Evolutionary conservation across 1,284 basidiomycete species (phyloP).

Genomic region (Ustilago crameri): DNA sequence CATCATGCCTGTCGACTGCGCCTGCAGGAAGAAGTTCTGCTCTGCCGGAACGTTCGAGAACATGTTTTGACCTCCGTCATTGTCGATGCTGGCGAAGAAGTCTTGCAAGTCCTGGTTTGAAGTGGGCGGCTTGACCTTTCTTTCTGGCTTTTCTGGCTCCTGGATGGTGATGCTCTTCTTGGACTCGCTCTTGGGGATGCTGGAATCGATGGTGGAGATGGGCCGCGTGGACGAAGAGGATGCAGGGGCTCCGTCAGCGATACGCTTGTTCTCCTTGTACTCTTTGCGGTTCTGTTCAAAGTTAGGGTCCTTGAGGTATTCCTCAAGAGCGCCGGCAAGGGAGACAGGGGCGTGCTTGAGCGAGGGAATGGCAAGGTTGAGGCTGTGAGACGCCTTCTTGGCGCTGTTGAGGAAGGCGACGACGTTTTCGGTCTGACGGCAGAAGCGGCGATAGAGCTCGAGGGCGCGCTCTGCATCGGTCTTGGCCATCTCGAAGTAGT

Average conservation of each 20-base stretch:
- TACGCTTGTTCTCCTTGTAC: constrained; percentile 86
- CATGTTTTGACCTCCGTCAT: constrained; percentile 78
- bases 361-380: constrained; percentile 93
- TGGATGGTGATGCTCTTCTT: constrained; percentile 55
- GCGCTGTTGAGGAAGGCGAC: constrained; percentile 94
- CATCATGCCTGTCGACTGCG: constrained; percentile 57
- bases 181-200: constrained; percentile 42
- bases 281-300: constrained; percentile 93
- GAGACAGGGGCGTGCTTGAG: constrained; percentile 95
- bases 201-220: constrained; percentile 14
- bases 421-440: constrained; percentile 90
- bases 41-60: constrained; percentile 71
- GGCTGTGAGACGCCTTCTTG: constrained; percentile 87
- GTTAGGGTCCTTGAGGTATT: constrained; percentile 93
- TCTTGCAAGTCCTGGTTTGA: constrained; percentile 75
- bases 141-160: constrained; percentile 51
- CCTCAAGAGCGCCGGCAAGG: constrained; percentile 89
- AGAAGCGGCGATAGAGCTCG: constrained; percentile 91
- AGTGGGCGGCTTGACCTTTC: constrained; percentile 51
- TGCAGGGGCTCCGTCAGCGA: constrained; percentile 73
- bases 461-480: constrained; percentile 87
- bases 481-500: constrained; percentile 99
- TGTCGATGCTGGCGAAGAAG: constrained; percentile 92
- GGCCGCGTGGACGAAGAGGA: constrained; percentile 15
- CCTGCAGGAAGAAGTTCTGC: constrained; percentile 46